Conservation (phyloP, 768 basidiomycete genomes). For the Tricholoma sp. region DNA sequence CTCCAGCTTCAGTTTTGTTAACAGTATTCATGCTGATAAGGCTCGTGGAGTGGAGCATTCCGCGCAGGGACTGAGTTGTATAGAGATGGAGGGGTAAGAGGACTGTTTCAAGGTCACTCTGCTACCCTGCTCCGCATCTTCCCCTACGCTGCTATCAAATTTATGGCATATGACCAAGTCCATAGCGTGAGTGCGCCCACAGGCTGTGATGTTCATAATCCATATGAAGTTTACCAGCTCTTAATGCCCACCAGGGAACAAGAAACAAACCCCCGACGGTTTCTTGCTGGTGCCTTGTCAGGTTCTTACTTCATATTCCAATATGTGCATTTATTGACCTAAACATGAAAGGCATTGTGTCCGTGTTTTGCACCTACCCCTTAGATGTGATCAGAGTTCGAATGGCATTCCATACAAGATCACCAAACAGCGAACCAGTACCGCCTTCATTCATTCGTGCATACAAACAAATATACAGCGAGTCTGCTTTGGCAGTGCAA, state of each 20-base stretch:
- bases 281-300: slow-evolving; percentile 82
- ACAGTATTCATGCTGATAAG: slow-evolving; percentile 32
- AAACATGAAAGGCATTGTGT: slow-evolving; percentile 59
- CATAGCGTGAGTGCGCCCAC: slow-evolving; percentile 51
- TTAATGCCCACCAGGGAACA: slow-evolving; percentile 80
- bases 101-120: slow-evolving; percentile 93
- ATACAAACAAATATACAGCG: slow-evolving; percentile 64
- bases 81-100: slow-evolving; percentile 59
- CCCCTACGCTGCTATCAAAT: slow-evolving; percentile 96
- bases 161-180: slow-evolving; percentile 91
- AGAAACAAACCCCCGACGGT: slow-evolving; percentile 77
- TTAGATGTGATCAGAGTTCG: slow-evolving; percentile 94
- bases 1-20: slow-evolving; percentile 6
- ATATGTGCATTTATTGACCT: neutral
- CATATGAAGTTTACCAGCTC: slow-evolving; percentile 5
- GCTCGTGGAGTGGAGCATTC: slow-evolving; percentile 83
- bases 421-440: slow-evolving; percentile 18
- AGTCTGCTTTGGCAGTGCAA: slow-evolving; percentile 37
- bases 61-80: slow-evolving; percentile 74
- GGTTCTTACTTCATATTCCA: slow-evolving; percentile 44
- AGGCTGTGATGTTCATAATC: neutral
- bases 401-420: slow-evolving; percentile 78
- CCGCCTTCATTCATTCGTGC: slow-evolving; percentile 53
- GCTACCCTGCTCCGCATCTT: slow-evolving; percentile 92
- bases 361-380: slow-evolving; percentile 92